phyloP scores from a whole-genome alignment of 805 yeast genomes.

The Jamesozyma spencerorum region DNA sequence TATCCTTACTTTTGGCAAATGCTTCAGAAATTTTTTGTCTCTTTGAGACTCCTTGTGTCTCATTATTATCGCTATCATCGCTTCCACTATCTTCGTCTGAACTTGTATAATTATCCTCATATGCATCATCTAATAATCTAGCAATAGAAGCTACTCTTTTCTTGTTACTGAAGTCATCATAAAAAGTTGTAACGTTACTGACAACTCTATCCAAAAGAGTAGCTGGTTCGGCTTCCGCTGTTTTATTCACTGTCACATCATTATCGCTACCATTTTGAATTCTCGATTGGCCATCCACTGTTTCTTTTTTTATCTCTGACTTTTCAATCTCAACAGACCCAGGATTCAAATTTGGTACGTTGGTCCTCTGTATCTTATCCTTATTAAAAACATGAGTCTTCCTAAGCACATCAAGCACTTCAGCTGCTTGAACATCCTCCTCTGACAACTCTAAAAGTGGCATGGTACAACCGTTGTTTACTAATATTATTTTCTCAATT shows the following conservation, averaged over 20 bases:
- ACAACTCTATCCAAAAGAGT: constrained; percentile 25
- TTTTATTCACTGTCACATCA: background rate
- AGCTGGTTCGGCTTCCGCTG: constrained; percentile 1
- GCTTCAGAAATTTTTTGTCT: constrained; percentile 32
- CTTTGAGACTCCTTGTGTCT: constrained; percentile 17
- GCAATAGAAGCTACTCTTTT: constrained; percentile 31
- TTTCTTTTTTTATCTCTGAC: background rate
- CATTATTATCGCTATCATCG: constrained; percentile 12
- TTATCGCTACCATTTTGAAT: background rate
- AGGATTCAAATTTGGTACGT: too few relatives aligned
- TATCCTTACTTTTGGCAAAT: constrained; percentile 29
- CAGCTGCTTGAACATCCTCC: constrained; percentile 24
- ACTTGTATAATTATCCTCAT: constrained; percentile 19
- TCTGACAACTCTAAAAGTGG: constrained; percentile 13
- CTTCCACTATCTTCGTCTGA: constrained; percentile 15
- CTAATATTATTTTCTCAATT: too few relatives aligned
- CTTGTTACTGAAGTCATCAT: constrained; percentile 32
- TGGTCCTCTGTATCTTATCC: too few relatives aligned
- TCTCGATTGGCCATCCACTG: background rate
- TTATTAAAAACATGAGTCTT: constrained; percentile 5
- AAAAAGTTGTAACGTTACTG: constrained; percentile 41
- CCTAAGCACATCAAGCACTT: constrained; percentile 19
- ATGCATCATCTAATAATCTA: constrained; percentile 39
- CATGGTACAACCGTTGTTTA: background rate
- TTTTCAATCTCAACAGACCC: background rate